Percentiles rank a stretch among this genome's conserved stretches.
phyloP scores from a whole-genome alignment of 169 alveolate species.

The Plasmodium gonderi region DNA sequence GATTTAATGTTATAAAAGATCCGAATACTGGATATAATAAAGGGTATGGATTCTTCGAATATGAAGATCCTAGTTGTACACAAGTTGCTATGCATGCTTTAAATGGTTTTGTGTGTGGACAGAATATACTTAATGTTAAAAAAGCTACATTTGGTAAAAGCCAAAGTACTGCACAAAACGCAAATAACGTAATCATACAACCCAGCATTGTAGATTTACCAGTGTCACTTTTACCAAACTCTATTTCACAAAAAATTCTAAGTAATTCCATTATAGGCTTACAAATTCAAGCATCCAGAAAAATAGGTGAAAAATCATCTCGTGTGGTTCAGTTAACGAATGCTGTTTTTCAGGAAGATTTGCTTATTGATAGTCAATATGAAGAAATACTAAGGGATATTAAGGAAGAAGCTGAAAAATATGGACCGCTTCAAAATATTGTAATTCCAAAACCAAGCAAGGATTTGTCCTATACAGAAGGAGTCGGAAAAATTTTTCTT shows the following conservation, averaged over 20 bases:
- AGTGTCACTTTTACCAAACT: conserved; percentile 87
- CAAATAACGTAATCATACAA: conserved; percentile 25
- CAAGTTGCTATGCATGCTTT: conserved; percentile 87
- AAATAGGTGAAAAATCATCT: conserved; percentile 87
- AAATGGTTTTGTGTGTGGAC: conserved; percentile 82
- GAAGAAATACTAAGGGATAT: conserved; percentile 84
- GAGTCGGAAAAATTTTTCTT: conserved; percentile 88
- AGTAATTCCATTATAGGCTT: conserved; percentile 87
- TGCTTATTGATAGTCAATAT: conserved; percentile 85
- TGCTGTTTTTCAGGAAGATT: conserved; percentile 90
- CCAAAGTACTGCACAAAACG: conserved; percentile 69
- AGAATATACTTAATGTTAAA: conserved; percentile 79
- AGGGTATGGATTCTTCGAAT: conserved; percentile 91
- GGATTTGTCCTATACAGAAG: conserved; percentile 86
- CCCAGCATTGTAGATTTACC: conserved; percentile 81
- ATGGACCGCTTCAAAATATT: conserved; percentile 89
- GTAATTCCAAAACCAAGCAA: conserved; percentile 87
- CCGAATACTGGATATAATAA: conserved; percentile 86
- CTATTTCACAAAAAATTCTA: conserved; percentile 87
- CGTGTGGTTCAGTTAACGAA: conserved; percentile 90
- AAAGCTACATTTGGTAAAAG: conserved; percentile 75
- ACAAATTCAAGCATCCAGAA: conserved; percentile 89
- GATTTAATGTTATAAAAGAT: conserved; percentile 85
- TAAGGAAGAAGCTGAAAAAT: conserved; percentile 88
- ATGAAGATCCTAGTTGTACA: conserved; percentile 87